Base-by-base conservation (phyloP, 1,284 basidiomycete genomes). In the Microbotryum saponariae region DNA sequence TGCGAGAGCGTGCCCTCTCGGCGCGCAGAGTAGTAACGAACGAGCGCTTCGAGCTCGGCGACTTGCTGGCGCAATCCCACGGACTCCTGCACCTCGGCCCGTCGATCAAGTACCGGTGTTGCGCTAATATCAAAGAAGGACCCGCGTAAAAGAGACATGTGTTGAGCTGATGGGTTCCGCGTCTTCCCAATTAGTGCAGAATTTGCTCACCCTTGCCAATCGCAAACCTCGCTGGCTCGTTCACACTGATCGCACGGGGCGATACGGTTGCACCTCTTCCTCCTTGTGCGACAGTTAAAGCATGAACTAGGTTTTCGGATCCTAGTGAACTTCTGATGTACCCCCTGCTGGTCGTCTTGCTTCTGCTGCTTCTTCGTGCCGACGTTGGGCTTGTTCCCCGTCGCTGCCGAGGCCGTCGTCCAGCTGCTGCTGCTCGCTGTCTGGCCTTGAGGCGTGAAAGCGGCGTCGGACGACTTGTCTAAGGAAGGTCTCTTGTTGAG, bases 301-400 rank as follows among this genome's bases (percentile, higher is more conserved):
- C 61, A 62, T 12, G 61, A 62, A 21, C 56, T 57, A 14, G 65
- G 65, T 44, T 67, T 67, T 58, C 65, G 65, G n/a, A 64, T 64
- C 44, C 65, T 21, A 27, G 58, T 67, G 20, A 54, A 50, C 46
- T 67, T 67, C 47, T 44, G 29, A 29, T 29, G 8, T 6, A 6
- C 6, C 29, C 29, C 29, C 29, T 29, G 29, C 29, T 29, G 29
- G 8, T 29, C 29, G 29, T 29, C 29, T 29, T 29, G 29, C 29
- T 29, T 10, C 21, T 27, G 48, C 12, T 50, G 48, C 48, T 23
- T 12, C 48, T 27, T 50, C 14, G 50, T 49, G 2, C 20, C 18
- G 37, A 7, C 29, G 33, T 61, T 49, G n/a, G 37, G 45, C 16
- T 31, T 20, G 6, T 14, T 27, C 46, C 33, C 31, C n/a, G 21